Percentiles rank a stretch among this genome's conserved stretches.
Conservation (phyloP, 495 filamentous ascomycete species). For the Aspergillus biplanus region DNA sequence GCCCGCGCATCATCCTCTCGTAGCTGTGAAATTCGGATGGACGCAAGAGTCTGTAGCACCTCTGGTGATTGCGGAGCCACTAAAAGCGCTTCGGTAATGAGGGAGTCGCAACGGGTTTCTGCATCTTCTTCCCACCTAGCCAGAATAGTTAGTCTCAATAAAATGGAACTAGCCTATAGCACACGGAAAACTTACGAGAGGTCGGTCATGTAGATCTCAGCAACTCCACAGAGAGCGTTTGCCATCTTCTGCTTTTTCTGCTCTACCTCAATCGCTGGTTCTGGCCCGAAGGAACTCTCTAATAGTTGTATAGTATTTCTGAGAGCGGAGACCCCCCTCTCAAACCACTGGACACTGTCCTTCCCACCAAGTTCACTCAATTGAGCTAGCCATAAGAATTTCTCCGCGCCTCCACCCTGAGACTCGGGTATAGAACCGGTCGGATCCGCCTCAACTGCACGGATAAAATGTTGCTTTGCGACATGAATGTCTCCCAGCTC, state of each 20-base stretch:
- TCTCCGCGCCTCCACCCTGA: slow-evolving; percentile 83
- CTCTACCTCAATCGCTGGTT: slow-evolving; percentile 48
- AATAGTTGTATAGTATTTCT: slow-evolving; percentile 64
- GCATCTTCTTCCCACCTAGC: slow-evolving; percentile 83
- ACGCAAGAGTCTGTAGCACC: slow-evolving; percentile 90
- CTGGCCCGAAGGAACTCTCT: slow-evolving; percentile 39
- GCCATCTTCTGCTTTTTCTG: slow-evolving; percentile 81
- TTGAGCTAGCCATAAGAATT: slow-evolving; percentile 95
- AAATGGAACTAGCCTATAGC: background rate
- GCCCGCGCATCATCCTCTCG: slow-evolving; percentile 75
- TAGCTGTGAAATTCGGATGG: slow-evolving; percentile 85
- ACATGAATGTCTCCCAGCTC: slow-evolving; percentile 78
- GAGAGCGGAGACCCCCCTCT: slow-evolving; percentile 74
- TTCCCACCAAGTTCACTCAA: slow-evolving; percentile 83
- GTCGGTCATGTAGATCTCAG: slow-evolving; percentile 98
- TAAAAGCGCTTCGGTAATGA: slow-evolving; percentile 84
- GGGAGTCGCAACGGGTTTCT: slow-evolving; percentile 78
- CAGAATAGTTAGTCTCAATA: slow-evolving; percentile 17
- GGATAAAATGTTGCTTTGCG: slow-evolving; percentile 69
- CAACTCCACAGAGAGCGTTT: slow-evolving; percentile 83
- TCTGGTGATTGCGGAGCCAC: slow-evolving; percentile 75
- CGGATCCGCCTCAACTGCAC: slow-evolving; percentile 72
- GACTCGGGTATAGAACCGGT: slow-evolving; percentile 63
- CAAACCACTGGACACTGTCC: slow-evolving; percentile 86
- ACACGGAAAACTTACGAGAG: slow-evolving; percentile 55